Conservation (phyloP, 23 red algal genomes). For the Cyanidiococcus yangmingshanensis region DNA sequence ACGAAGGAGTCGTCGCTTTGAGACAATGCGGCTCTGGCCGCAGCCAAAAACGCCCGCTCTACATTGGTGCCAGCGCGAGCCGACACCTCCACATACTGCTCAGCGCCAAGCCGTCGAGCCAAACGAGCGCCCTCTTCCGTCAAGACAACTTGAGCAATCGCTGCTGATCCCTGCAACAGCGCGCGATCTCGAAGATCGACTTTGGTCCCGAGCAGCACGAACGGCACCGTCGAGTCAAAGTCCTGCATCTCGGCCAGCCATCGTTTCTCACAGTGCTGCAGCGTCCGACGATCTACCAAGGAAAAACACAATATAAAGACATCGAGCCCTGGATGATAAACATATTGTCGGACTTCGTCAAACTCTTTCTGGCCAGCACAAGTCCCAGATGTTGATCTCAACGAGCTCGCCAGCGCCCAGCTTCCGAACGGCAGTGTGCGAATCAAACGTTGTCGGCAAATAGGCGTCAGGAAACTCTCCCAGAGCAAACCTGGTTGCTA, state of each 20-base stretch:
- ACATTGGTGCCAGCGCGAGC: conserved; percentile 68
- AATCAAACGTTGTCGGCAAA: conserved; percentile 94
- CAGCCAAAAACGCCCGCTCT: conserved; percentile 83
- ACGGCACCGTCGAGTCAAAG: conserved; percentile 34
- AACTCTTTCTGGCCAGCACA: conserved; percentile 95
- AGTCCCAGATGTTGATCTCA: conserved; percentile 67
- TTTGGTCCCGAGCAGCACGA: conserved; percentile 88
- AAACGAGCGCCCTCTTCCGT: conserved; percentile 52
- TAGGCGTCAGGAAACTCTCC: conserved; percentile 83
- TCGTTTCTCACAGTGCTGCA: conserved; percentile 64
- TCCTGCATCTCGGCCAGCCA: conserved; percentile 81
- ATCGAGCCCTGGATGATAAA: conserved; percentile 59
- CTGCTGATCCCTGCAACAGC: conserved; percentile 42
- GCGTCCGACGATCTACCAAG: conserved; percentile 56
- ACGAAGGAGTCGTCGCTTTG: not conserved
- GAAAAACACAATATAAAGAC: conserved; percentile 92
- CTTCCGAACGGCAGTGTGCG: conserved; percentile 66
- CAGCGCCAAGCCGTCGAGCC: conserved; percentile 66
- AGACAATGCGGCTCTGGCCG: conserved; percentile 7
- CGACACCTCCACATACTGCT: conserved; percentile 65
- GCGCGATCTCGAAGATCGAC: conserved; percentile 68
- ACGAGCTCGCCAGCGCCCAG: conserved; percentile 45
- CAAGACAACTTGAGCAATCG: not conserved
- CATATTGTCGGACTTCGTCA: conserved; percentile 58
- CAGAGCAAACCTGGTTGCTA: conserved; percentile 71